phyloP scores from a whole-genome alignment of 2,329 filamentous ascomycete genomes.

The Lecanicillium sp. region DNA sequence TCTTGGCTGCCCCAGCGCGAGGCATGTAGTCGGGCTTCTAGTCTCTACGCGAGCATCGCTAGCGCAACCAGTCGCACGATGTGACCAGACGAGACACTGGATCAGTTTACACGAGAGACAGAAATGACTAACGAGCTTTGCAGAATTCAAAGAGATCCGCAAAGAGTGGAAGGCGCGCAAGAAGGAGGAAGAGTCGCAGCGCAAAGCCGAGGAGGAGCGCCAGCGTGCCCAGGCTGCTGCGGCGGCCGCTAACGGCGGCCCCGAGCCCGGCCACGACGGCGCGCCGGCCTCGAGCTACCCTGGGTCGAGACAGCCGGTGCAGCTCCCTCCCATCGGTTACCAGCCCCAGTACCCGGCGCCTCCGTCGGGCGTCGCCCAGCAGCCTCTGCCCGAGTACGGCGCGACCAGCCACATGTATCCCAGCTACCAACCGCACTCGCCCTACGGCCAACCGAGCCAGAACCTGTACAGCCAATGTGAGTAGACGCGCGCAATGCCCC shows the following conservation, averaged over 20 bases:
- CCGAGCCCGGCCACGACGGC: slow-evolving; percentile 18
- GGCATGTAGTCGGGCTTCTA: neutral
- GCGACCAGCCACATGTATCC: slow-evolving; percentile 40
- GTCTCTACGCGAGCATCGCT: slow-evolving; percentile 16
- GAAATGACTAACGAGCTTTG: slow-evolving; percentile 22
- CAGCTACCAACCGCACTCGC: slow-evolving; percentile 45
- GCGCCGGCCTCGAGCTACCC: slow-evolving; percentile 40
- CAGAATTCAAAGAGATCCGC: slow-evolving; percentile 98
- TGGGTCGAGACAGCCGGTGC: slow-evolving; percentile 44
- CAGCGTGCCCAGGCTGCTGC: slow-evolving; percentile 39
- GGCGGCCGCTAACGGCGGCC: neutral
- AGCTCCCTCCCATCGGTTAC: slow-evolving; percentile 65
- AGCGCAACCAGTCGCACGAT: slow-evolving; percentile 17
- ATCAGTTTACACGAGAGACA: neutral
- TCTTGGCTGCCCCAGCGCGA: neutral
- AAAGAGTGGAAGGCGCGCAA: slow-evolving; percentile 99
- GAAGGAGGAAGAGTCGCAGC: slow-evolving; percentile 91
- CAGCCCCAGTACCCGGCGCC: slow-evolving; percentile 56
- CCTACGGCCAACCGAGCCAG: slow-evolving; percentile 43
- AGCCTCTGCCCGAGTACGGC: slow-evolving; percentile 44
- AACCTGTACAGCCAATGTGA: slow-evolving; percentile 49
- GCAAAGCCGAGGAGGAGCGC: slow-evolving; percentile 88
- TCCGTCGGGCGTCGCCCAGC: slow-evolving; percentile 39
- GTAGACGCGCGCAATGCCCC: neutral
- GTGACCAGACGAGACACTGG: neutral